These are phyloP conservation scores for Pseudisothecium myosuroides DNA, from an alignment of 225 moss, liverwort and hornwort species.

Conservation along the genomic window DNA sequence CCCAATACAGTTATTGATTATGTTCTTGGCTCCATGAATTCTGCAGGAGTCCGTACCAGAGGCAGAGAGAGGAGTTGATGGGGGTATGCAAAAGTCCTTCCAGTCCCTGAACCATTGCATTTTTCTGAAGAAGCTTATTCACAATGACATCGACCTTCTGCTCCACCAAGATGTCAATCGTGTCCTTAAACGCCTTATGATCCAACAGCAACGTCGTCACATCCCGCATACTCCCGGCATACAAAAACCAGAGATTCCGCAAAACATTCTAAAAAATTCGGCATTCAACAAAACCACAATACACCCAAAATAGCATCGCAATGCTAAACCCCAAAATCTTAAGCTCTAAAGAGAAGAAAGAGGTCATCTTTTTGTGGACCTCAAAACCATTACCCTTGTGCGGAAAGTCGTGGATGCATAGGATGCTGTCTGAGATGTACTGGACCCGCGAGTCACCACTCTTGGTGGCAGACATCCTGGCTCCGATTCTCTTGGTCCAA, in stretches of 20 bases:
- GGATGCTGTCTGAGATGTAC: slow-evolving; percentile 56
- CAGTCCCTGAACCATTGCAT: slow-evolving; percentile 32
- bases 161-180: slow-evolving; percentile 86
- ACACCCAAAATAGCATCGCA: background rate
- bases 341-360: background rate
- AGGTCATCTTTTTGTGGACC: no score
- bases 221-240: slow-evolving; percentile 60
- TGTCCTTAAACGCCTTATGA: slow-evolving; percentile 80
- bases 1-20: no score
- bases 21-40: no score
- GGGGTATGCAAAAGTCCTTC: slow-evolving; percentile 91
- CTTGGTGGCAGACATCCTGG: slow-evolving; percentile 30
- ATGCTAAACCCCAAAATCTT: background rate
- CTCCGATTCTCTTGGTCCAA: background rate
- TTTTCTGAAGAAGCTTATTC: slow-evolving; percentile 15
- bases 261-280: background rate
- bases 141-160: slow-evolving; percentile 74
- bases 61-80: slow-evolving; percentile 74
- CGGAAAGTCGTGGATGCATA: slow-evolving; percentile 82
- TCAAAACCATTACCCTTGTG: slow-evolving; percentile 62
- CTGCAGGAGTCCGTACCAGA: slow-evolving; percentile 70
- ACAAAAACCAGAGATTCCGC: background rate
- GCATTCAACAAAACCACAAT: background rate
- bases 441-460: slow-evolving; percentile 28
- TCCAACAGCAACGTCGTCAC: slow-evolving; percentile 87